Conservation (phyloP, 495 filamentous ascomycete genomes). For the Tuber brumale region DNA sequence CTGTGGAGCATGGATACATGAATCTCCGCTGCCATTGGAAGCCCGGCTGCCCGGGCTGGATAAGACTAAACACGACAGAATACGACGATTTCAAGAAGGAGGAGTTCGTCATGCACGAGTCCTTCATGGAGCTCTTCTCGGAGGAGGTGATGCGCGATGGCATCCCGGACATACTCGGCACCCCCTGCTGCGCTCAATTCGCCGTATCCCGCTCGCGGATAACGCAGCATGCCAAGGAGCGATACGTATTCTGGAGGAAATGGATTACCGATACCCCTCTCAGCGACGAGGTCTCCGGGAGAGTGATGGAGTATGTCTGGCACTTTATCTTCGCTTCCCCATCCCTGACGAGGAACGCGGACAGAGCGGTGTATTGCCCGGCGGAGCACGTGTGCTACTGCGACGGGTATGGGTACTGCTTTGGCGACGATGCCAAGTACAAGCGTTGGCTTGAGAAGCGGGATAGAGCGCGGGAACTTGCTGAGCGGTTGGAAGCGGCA, state of each 20-base stretch:
- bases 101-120: conserved; percentile 40
- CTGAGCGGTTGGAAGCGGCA: conserved; percentile 49
- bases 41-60: conserved; percentile 61
- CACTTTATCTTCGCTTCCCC: conserved; percentile 56
- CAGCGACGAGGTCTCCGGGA: conserved; percentile 53
- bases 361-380: conserved; percentile 56
- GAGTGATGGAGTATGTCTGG: conserved; percentile 68
- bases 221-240: conserved; percentile 46
- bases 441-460: conserved; percentile 47
- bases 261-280: conserved; percentile 59
- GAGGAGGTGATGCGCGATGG: conserved; percentile 42
- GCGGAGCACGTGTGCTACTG: conserved; percentile 66
- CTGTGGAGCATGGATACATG: conserved; percentile 53
- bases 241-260: conserved; percentile 52
- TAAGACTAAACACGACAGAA: conserved; percentile 45
- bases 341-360: conserved; percentile 45
- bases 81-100: conserved; percentile 33
- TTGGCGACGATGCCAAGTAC: conserved; percentile 55
- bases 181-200: conserved; percentile 66
- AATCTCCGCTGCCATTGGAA: conserved; percentile 58
- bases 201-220: conserved; percentile 55
- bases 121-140: conserved; percentile 56
- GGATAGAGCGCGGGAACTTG: conserved; percentile 44
- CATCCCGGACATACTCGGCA: conserved; percentile 49
- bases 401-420: conserved; percentile 71